Evolutionary conservation across 331 rosid species (phyloP).

Genomic region (Arachis monticola): DNA sequence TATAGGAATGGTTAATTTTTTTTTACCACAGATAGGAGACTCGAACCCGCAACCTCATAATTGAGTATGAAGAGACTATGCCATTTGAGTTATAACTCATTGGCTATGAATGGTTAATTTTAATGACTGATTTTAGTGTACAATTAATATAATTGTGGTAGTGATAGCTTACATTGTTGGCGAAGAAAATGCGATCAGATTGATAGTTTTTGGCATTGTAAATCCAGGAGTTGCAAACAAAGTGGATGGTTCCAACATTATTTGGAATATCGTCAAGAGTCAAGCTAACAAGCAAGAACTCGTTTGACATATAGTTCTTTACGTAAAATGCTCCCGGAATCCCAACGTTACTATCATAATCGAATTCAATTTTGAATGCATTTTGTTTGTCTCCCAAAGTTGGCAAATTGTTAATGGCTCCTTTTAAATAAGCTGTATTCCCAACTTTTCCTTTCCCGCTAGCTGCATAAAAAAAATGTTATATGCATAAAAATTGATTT

Average conservation of each 20-base stretch:
- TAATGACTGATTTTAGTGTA: too few species aligned
- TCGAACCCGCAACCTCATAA: too few species aligned
- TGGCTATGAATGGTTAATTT: too few species aligned
- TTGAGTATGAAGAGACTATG: too few species aligned
- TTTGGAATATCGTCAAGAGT: slow-evolving; percentile 56
- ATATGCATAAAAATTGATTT: too few species aligned
- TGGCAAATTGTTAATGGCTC: slow-evolving; percentile 31
- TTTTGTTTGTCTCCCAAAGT: slow-evolving; percentile 36
- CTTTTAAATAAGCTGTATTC: slow-evolving; percentile 39
- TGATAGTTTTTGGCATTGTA: slow-evolving; percentile 37
- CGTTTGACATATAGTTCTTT: slow-evolving; percentile 39
- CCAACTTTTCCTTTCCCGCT: slow-evolving; percentile 42
- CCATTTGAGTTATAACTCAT: too few species aligned
- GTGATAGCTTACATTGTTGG: slow-evolving; percentile 45
- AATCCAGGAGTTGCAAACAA: slow-evolving; percentile 60
- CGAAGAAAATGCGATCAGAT: slow-evolving; percentile 46
- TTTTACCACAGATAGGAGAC: too few species aligned
- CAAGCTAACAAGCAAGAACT: slow-evolving; percentile 48
- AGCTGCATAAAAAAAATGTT: slow-evolving; percentile 16
- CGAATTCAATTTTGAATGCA: slow-evolving; percentile 44
- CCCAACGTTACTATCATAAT: slow-evolving; percentile 46
- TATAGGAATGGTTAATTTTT: too few species aligned
- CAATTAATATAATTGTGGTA: too few species aligned
- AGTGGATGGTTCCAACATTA: slow-evolving; percentile 44
- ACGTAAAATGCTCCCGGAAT: slow-evolving; percentile 59